Evolutionary conservation across 1,139 yeast genomes (phyloP).

Genomic region (Pichia sp.): DNA sequence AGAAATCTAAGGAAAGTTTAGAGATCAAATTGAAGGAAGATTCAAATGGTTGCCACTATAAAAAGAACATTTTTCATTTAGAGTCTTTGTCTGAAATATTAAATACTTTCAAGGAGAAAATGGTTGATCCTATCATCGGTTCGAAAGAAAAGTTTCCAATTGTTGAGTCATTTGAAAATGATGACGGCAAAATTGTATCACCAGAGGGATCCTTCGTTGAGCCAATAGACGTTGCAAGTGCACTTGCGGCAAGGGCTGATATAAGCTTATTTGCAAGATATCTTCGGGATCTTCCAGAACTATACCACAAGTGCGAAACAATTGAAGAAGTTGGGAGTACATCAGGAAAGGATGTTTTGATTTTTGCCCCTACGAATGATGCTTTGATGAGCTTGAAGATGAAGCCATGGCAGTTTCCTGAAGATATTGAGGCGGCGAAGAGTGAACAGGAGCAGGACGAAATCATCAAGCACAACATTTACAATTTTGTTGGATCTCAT

Average conservation of each 20-base stretch:
- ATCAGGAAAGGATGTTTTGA: slow-evolving; percentile 33
- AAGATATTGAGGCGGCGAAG: slow-evolving; percentile 19
- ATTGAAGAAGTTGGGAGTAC: slow-evolving; percentile 19
- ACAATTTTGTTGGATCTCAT: slow-evolving; percentile 53
- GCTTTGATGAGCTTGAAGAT: slow-evolving; percentile 38
- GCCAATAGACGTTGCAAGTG: slow-evolving; percentile 34
- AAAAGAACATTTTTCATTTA: slow-evolving; percentile 7
- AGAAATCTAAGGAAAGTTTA: slow-evolving; percentile 2
- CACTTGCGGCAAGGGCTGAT: slow-evolving; percentile 39
- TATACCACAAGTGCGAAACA: slow-evolving; percentile 41
- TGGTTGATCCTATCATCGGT: slow-evolving; percentile 18
- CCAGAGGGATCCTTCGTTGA: slow-evolving; percentile 13
- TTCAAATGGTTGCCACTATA: slow-evolving; percentile 7
- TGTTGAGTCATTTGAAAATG: slow-evolving; percentile 15
- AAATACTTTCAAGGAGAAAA: slow-evolving; percentile 12
- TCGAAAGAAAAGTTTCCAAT: slow-evolving; percentile 15
- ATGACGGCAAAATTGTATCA: background rate
- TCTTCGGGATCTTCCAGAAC: slow-evolving; percentile 47
- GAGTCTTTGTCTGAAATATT: slow-evolving; percentile 10
- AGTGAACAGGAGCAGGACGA: slow-evolving; percentile 37
- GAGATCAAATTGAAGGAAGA: slow-evolving; percentile 8
- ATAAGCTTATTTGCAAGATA: slow-evolving; percentile 54
- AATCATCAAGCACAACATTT: slow-evolving; percentile 43
- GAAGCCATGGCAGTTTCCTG: slow-evolving; percentile 74
- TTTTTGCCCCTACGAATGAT: slow-evolving; percentile 58